Evolutionary conservation across 164 flowering plant genomes (phyloP).

Genomic region (Pachysandra terminalis): DNA sequence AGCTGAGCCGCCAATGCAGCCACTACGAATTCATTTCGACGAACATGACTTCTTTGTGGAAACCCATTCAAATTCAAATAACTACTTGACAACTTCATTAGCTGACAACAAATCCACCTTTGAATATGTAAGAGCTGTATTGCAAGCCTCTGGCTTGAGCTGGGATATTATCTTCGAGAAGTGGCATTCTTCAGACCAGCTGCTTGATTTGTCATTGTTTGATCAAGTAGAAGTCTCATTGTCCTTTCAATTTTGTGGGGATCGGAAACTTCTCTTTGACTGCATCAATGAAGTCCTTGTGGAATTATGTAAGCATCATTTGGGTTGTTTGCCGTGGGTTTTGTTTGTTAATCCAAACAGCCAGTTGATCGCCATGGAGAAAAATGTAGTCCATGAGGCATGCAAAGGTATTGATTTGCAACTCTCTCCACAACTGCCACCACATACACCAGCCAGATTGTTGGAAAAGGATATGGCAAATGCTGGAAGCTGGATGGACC

Average conservation of each 20-base stretch:
- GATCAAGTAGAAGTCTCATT: constrained; percentile 12
- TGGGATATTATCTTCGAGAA: constrained; percentile 22
- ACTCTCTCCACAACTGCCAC: constrained; percentile 19
- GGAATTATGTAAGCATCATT: constrained; percentile 12
- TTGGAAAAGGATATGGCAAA: constrained; percentile 25
- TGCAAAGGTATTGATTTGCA: constrained; percentile 20
- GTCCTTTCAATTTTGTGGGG: constrained; percentile 5
- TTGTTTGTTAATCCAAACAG: constrained; percentile 13
- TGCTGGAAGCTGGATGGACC: constrained; percentile 30
- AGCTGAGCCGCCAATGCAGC: constrained; percentile 16
- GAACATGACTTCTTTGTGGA: neutral
- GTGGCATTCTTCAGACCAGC: constrained; percentile 11
- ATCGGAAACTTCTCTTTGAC: constrained; percentile 25
- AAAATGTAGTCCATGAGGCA: constrained; percentile 20
- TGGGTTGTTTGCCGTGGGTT: constrained; percentile 21
- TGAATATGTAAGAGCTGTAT: constrained; percentile 17
- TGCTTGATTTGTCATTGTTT: constrained; percentile 22
- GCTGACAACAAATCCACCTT: constrained; percentile 7
- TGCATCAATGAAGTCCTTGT: constrained; percentile 28
- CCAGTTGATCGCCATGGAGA: constrained; percentile 4
- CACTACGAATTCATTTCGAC: constrained; percentile 16
- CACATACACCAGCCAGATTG: constrained; percentile 28
- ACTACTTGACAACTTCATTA: neutral
- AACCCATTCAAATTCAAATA: constrained; percentile 8
- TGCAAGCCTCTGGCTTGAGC: constrained; percentile 19